Base-by-base conservation (phyloP, 495 filamentous ascomycete genomes). In the Penicillium canariense region DNA sequence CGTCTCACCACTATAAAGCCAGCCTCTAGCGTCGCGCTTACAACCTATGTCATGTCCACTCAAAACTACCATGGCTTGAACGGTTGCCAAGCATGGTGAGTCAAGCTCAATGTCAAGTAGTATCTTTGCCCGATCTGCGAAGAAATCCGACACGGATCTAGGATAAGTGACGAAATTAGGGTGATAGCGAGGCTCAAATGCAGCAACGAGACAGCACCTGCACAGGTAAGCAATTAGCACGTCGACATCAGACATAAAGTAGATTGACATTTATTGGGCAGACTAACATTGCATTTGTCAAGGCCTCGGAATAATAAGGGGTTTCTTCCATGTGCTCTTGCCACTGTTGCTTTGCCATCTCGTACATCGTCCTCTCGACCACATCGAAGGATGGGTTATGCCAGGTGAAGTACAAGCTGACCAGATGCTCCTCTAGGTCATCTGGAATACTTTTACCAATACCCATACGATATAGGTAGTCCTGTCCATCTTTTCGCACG, bases 21-120 rank as follows among this genome's bases (percentile, higher is more conserved):
- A 73, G 2, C 72, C 72, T 14, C 70, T 54, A 10, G 72, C 59
- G 53, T 75, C 68, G 17, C 59, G 46, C 3, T 48, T 66, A 15
- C 54, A 59, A 10, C 39, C 58, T 22, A 56, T 54, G 11, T 75
- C 70, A 43, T 63, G 55, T 1, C 57, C 58, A 46, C 70, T 72
- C 10, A 75, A 54, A 26, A 75, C 51, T 5, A 68, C 70, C 38
- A 73, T 50, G 0, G 67, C 59, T 38, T 75, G 72, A 15, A 73
- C 58, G 0, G 72, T 73, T 2, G 67, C 60, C 9, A 75, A 43
- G 17, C 50, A 60, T 2, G 72, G 72, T 6, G 36, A 60, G 17
- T 75, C 72, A 9, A 73, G 42, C 44, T 75, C 72, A 8, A 68
- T 50, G 6, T 73, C 72, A 5, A 75, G 49, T 10, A 70, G 53